Base-by-base conservation (phyloP, 1,139 yeast genomes). In the Debaryomyces udenii region DNA sequence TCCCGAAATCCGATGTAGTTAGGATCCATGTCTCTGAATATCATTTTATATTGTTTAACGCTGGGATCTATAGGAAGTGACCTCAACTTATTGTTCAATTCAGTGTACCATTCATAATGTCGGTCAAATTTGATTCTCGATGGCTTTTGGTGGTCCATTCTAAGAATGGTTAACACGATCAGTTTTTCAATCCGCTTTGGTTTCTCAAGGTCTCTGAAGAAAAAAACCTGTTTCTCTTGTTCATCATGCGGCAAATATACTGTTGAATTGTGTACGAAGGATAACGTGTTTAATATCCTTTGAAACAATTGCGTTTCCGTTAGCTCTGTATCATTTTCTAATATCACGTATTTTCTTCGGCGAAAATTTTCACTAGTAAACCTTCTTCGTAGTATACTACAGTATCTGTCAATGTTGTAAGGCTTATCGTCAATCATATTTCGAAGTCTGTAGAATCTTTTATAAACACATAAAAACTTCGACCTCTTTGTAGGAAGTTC, bases 201-300 rank as follows among this genome's bases (percentile, higher is more conserved):
- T 6, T 36, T 36, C 13, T 50, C 42, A 4, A 57, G 38, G 30
- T 66, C 70, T 6, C 57, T 50, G 36, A 45, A 59, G 39, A 55
- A 63, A 3, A 51, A 32, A 1, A 56, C 54, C 9, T 48, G 52
- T 4, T 44, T 46, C 22, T 44, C 50, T 9, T 32, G 44, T 16
- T 45, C 51, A 6, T 37, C 39, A 7, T 24, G 9, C 11, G 37
- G 36, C 29, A 35, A 28, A 23, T 38, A 33, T 9, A 70, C 68
- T 0, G 75, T 64, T 3, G 73, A 61, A 47, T 72, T 72, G 50
- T 63, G 66, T 3, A 70, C 67, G 51, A 72, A 72, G 14, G 59
- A 64, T 24, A 65, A 49, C 2, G 77, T 67, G 43, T 68, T 69
- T 22, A 59, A 43, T 26, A 66, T 36, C 15, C 78, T 45, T 14